Percentiles rank a stretch among this genome's conserved stretches.
These are phyloP conservation scores for Stromatinia cepivora DNA, from an alignment of 2,329 filamentous ascomycete genomes.

Conservation along the genomic window DNA sequence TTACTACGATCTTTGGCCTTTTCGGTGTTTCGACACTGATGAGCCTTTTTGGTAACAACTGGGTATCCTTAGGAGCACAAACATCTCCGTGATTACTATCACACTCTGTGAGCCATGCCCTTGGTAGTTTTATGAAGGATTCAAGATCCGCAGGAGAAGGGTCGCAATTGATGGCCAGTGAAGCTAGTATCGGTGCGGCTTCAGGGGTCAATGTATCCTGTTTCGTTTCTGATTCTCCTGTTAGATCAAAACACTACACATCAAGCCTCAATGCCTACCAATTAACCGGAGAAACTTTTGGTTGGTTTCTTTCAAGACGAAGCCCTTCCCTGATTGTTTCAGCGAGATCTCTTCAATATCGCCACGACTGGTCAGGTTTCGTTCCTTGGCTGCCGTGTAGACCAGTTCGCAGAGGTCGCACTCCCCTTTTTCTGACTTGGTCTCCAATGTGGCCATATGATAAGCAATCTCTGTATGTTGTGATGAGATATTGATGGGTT, in stretches of 20 bases:
- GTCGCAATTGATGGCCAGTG: neutral
- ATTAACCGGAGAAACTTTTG: neutral
- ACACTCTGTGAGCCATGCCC: neutral
- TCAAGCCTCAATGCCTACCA: neutral
- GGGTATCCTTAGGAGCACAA: neutral
- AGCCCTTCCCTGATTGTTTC: neutral
- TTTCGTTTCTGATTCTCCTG: neutral
- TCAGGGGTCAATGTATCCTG: neutral
- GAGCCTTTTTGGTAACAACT: neutral
- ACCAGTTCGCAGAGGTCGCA: neutral
- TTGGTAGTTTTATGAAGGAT: neutral
- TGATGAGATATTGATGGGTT: neutral
- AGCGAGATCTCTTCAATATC: neutral
- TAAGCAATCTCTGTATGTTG: neutral
- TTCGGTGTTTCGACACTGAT: neutral
- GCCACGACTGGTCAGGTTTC: neutral
- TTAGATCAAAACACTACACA: neutral
- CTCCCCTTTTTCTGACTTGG: fast-evolving
- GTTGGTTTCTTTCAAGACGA: neutral
- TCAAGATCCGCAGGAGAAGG: neutral
- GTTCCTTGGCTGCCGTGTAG: neutral
- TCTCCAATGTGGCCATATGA: neutral
- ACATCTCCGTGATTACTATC: neutral
- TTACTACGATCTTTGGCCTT: neutral
- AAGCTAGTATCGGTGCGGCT: neutral